These are phyloP conservation scores for Polytrichum commune DNA, from an alignment of 225 moss, liverwort and hornwort species.

Conservation along the genomic window DNA sequence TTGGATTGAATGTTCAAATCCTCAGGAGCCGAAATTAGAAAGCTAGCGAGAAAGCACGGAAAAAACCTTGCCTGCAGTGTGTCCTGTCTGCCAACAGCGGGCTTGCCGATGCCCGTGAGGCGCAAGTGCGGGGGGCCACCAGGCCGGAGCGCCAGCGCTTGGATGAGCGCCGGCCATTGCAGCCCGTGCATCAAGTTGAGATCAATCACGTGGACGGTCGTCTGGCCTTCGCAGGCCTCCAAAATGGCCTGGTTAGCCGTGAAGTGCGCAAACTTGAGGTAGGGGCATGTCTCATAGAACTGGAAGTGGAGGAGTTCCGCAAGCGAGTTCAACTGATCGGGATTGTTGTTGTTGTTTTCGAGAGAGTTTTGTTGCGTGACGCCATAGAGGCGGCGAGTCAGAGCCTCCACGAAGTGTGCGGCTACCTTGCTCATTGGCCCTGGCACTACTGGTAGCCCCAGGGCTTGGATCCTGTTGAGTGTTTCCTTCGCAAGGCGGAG, in stretches of 20 bases:
- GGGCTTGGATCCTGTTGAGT: slow-evolving; percentile 58
- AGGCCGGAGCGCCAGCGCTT: slow-evolving; percentile 64
- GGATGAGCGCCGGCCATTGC: slow-evolving; percentile 83
- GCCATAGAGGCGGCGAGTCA: slow-evolving; percentile 58
- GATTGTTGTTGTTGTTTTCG: slow-evolving; percentile 9
- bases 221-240: slow-evolving; percentile 62
- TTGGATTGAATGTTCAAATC: no score
- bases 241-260: slow-evolving; percentile 79
- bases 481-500: slow-evolving; percentile 52
- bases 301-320: slow-evolving; percentile 64
- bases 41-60: no score
- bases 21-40: no score
- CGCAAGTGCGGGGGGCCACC: slow-evolving; percentile 68
- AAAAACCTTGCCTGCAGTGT: slow-evolving; percentile 17
- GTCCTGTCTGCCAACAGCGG: slow-evolving; percentile 49
- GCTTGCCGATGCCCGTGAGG: slow-evolving; percentile 73
- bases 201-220: slow-evolving; percentile 66
- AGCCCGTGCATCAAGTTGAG: slow-evolving; percentile 71
- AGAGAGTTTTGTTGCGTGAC: not conserved
- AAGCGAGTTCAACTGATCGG: slow-evolving; percentile 12
- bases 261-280: slow-evolving; percentile 78
- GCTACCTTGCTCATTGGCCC: slow-evolving; percentile 80
- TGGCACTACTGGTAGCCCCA: slow-evolving; percentile 37
- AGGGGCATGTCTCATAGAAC: slow-evolving; percentile 70
- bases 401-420: slow-evolving; percentile 67